These are phyloP conservation scores for Notholithocarpus densiflorus DNA, from an alignment of 306 rosid species.

Conservation along the genomic window DNA sequence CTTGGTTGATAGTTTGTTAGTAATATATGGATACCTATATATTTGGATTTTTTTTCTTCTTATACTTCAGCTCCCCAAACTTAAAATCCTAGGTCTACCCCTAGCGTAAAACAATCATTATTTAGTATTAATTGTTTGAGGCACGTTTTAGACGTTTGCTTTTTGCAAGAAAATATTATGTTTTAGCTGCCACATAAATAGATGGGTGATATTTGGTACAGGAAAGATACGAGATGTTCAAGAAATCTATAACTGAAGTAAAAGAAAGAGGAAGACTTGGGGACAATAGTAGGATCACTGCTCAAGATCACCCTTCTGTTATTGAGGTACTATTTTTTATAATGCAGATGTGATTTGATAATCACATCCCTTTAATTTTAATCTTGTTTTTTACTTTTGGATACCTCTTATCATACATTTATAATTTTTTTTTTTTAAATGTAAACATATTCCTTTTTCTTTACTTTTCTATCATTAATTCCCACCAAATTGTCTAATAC, in stretches of 20 bases:
- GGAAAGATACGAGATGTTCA: constrained; percentile 47
- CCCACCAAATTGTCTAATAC: neutral
- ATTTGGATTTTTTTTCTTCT: too few species aligned
- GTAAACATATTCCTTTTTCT: neutral
- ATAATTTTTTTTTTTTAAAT: too few species aligned
- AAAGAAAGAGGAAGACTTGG: constrained; percentile 4
- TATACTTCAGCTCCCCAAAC: too few species aligned
- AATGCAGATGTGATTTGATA: too few species aligned
- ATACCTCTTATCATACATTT: too few species aligned
- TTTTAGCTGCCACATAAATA: neutral
- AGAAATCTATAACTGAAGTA: constrained; percentile 27
- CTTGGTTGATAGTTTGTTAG: too few species aligned
- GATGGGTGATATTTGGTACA: constrained; percentile 22
- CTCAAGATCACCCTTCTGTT: constrained; percentile 42
- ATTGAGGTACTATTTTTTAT: constrained; percentile 39
- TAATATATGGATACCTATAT: too few species aligned
- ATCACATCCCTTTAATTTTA: neutral
- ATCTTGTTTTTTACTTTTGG: too few species aligned
- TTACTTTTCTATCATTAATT: neutral
- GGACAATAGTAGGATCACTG: constrained; percentile 11
- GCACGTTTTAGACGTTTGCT: too few species aligned
- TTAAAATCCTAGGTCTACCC: too few species aligned
- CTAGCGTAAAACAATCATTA: too few species aligned
- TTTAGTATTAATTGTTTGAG: too few species aligned
- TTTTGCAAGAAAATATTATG: neutral